Base-by-base conservation (phyloP, 108 stramenopile genomes). In the Pseudonitzschia pungens region DNA sequence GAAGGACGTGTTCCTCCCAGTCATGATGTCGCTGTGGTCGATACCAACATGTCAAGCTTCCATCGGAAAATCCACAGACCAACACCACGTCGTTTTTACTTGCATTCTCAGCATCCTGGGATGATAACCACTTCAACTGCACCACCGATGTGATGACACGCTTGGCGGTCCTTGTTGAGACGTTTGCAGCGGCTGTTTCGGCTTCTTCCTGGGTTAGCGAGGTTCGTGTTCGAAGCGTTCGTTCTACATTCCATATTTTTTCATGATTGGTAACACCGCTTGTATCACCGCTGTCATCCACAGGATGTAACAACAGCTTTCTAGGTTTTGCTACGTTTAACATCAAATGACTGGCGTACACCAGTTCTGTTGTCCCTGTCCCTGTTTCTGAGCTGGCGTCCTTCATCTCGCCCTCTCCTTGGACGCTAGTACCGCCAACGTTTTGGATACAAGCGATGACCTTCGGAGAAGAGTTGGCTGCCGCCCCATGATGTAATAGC, bases 51-150 rank as follows among this genome's bases (percentile, higher is more conserved):
- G 86, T 84, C 31, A 93, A 63, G 4, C 83, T 89, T n/a, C 92
- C 92, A 81, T 93, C 87, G 44, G 92, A 86, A 71, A 88, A 91
- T 28, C 87, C 91, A 52, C 84, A 81, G 21, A 79, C 71, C 41
- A 87, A 51, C 24, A 48, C 51, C 45, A 60, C 45, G 40, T 74
- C 36, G 7, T 63, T 16, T 44, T 70, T 66, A 22, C n/a, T 40
- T 48, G 42, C 53, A 73, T 44, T 21, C 18, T 57, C 51, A 12
- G 69, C 52, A 50, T 55, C 26, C 10, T 26, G 21, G 9, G 2
- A 22, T 4, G 54, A 24, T 55, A 55, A 11, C 54, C 67, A 40
- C 12, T 69, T 36, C 29, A 81, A 28, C 8, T 75, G 57, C 2
- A 70, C 55, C 0, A 81, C 53, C 56, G 67, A 72, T 12, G 75